Evolutionary conservation across 495 filamentous ascomycete species (phyloP), one percentile per base, ranked within the genome.

Genomic region (Extremus antarcticus): DNA sequence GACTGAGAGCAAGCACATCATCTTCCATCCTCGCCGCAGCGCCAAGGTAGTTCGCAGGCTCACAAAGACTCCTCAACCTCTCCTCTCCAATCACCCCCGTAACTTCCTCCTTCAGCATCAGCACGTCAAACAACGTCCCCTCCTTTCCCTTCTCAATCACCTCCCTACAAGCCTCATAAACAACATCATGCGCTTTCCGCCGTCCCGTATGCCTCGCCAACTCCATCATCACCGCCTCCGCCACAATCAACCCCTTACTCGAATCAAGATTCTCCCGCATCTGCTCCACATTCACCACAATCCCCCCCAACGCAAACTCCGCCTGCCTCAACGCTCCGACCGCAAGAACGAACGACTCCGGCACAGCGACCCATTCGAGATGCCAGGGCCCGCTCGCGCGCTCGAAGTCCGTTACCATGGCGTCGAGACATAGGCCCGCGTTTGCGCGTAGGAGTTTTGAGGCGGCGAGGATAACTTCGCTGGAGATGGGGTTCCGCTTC

Each of bases 181-280:
- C 72, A 53, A 78, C 65, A 65, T 77, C 74, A 66, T 79, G 75
- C 17, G 76, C 76, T 43, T 68, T 63, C 52, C 74, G 71, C 39
- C 76, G 60, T 25, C 76, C 76, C 20, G 75, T 60, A 55, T 71
- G 61, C 39, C 69, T 67, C 48, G 74, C 76, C 53, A 79, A 66
- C 4, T 71, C 75, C 76, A 79, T 79, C 75, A 79, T 79, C 15
- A 79, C 75, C 0, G 76, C 76, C 61, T 79, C 75, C 1, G 69
- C 74, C n/a, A 77, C 75, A 63, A 79, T 77, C 53, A 76, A 52
- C 25, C 75, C 75, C 51, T 65, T 64, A 1, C 71, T 75, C 13
- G 71, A 74, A 48, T 73, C 60, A 10, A 79, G 63, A 64, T 78
- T 79, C 13, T 68, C 59, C 61, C 68, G 47, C 75, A 79, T 78